A percentile compares a stretch with the other conserved stretches of the same genome.
Conservation (phyloP, 768 basidiomycete species). For the Suillus discolor region DNA sequence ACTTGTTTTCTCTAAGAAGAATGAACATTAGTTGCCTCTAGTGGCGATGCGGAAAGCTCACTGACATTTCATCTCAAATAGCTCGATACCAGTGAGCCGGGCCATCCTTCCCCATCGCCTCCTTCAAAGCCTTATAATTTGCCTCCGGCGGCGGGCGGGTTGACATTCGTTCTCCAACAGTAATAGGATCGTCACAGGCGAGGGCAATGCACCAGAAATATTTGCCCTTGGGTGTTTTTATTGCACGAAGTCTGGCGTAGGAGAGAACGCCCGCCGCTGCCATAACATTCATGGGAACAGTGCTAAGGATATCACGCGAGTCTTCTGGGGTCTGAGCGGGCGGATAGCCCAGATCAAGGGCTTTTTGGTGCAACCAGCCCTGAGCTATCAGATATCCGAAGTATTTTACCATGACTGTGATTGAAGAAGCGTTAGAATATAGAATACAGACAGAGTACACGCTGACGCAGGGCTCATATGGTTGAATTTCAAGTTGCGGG, state of each 20-base stretch:
- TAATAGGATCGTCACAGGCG: too few species aligned
- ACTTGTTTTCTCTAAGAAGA: background rate
- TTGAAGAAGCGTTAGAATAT: background rate
- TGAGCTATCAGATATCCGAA: background rate
- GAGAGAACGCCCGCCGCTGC: background rate
- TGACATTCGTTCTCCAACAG: too few species aligned
- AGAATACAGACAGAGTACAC: too few species aligned
- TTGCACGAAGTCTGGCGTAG: too few species aligned
- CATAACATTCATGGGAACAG: background rate
- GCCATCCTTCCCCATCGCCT: too few species aligned
- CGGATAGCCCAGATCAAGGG: background rate
- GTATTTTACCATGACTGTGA: background rate
- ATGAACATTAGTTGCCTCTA: background rate
- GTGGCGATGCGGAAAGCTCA: background rate
- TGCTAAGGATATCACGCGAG: background rate
- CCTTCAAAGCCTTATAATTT: too few species aligned
- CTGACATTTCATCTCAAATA: background rate
- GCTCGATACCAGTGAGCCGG: too few species aligned
- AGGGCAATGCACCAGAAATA: too few species aligned
- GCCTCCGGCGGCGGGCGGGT: too few species aligned
- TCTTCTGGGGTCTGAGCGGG: background rate
- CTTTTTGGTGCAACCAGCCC: background rate
- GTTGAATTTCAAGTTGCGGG: too few species aligned
- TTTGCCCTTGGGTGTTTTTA: too few species aligned
- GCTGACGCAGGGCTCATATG: too few species aligned